Evolutionary conservation across 2,329 filamentous ascomycete genomes (phyloP), one percentile per base, ranked within the genome.

Genomic region (Botrytis squamosa): DNA sequence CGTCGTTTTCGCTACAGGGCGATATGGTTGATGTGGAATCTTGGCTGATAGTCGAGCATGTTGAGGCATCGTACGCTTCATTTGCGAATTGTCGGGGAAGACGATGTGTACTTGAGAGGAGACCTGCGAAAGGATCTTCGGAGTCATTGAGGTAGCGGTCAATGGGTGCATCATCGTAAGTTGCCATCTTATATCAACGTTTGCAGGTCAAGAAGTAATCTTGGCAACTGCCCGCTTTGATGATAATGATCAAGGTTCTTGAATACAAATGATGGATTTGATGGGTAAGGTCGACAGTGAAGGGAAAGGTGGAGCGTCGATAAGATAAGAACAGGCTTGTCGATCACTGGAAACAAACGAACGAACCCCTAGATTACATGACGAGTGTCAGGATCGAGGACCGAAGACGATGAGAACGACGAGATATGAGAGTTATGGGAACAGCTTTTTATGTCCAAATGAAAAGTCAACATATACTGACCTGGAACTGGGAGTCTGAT

Each of bases 241-340:
- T 29, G 29, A 40, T 38, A n/a, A 42, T 25, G 60, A 64, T 29
- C 40, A 16, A 52, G 67, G 49, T 44, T 44, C 33, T 38, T n/a
- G 22, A 8, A 33, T 33, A 18, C 62, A 33, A 44, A 42, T 42
- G 59, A 49, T 33, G 44, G 46, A 40, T 40, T 42, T 42, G 60
- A 44, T 44, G 20, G 36, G 33, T 33, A 57, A 57, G n/a, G n/a
- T 57, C 18, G n/a, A 57, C 22, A 57, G 29, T 59, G 59, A 33
- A 33, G 12, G 46, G 20, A 33, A 57, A 42, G 25, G 70, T 18
- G 62, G 62, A 44, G 40, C 29, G 62, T 49, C 25, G 62, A 72
- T 72, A 55, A 55, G 70, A 66, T 66, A 65, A 72, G 62, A 42
- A 72, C 5, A 63, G 64, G 55, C 42, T 52, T 71, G 70, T 25